Conservation (phyloP, 192 early-diverging fungal genomes). For the Anaeromyces robustus region DNA sequence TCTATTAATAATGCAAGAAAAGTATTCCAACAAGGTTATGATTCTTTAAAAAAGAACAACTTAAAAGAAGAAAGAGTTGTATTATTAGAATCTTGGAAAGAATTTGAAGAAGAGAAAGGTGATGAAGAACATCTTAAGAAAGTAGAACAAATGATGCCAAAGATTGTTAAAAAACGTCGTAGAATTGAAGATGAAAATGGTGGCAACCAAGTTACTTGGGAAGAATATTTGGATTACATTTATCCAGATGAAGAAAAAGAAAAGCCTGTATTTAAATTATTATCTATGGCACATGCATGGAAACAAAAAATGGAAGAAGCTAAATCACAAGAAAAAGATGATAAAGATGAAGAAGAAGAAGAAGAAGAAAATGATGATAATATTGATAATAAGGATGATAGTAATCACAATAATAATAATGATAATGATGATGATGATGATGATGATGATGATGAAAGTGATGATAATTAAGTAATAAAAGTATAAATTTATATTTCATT, state of each 20-base stretch:
- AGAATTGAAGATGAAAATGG: constrained; percentile 38
- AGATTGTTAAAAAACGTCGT: constrained; percentile 79
- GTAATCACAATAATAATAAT: constrained; percentile 8
- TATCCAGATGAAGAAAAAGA: constrained; percentile 92
- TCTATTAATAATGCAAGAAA: constrained; percentile 38
- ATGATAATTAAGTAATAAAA: constrained; percentile 5
- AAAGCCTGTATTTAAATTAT: constrained; percentile 71
- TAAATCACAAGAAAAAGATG: constrained; percentile 3
- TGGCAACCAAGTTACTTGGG: constrained; percentile 47
- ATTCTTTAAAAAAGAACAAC: constrained; percentile 42
- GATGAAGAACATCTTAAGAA: constrained; percentile 17
- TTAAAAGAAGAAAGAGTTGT: constrained; percentile 77
- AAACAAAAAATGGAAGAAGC: constrained; percentile 15
- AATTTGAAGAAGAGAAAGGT: constrained; percentile 45
- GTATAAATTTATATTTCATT: too few relatives aligned
- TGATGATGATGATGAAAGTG: constrained; percentile 4
- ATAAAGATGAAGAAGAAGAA: constrained; percentile 15
- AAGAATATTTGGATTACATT: constrained; percentile 98
- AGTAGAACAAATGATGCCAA: constrained; percentile 67
- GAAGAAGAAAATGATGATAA: neutral
- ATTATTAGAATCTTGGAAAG: constrained; percentile 81
- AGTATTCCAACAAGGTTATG: constrained; percentile 63
- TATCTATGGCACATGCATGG: constrained; percentile 85
- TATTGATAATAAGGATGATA: constrained; percentile 9
- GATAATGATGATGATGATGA: constrained; percentile 10